Conservation (phyloP, 441 rosid genomes). For the Arabidopsis lyrata region DNA sequence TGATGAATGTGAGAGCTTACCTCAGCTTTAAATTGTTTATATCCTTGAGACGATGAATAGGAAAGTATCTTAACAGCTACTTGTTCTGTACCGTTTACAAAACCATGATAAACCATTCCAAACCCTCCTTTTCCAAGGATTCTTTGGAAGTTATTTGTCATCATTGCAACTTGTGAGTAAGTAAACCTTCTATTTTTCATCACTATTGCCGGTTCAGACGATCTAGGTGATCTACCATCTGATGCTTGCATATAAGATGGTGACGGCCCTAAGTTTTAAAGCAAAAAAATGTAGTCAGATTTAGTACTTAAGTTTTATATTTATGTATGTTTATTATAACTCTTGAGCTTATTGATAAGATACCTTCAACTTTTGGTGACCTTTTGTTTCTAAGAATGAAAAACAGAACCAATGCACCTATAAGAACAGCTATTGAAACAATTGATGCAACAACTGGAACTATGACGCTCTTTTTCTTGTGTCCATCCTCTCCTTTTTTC, state of each 20-base stretch:
- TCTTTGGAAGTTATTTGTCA: slow-evolving; percentile 52
- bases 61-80: slow-evolving; percentile 56
- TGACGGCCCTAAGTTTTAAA: slow-evolving; percentile 25
- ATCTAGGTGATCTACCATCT: no score
- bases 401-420: slow-evolving; percentile 33
- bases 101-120: slow-evolving; percentile 52
- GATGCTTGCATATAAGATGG: slow-evolving; percentile 3
- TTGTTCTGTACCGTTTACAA: slow-evolving; percentile 38
- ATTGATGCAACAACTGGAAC: slow-evolving; percentile 45
- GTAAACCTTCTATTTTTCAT: slow-evolving; percentile 39
- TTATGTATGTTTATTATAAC: not conserved
- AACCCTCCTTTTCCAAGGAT: slow-evolving; percentile 53
- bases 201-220: slow-evolving; percentile 23
- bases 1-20: slow-evolving; percentile 30
- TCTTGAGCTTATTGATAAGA: not conserved
- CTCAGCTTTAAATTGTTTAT: slow-evolving; percentile 52
- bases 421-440: slow-evolving; percentile 38
- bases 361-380: slow-evolving; percentile 39
- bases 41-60: slow-evolving; percentile 50
- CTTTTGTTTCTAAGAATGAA: slow-evolving; percentile 36
- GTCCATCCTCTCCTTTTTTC: slow-evolving; percentile 35
- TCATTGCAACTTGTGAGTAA: slow-evolving; percentile 39
- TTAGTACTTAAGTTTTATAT: not conserved
- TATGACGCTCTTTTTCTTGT: slow-evolving; percentile 44
- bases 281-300: not conserved